phyloP scores from a whole-genome alignment of 2,329 filamentous ascomycete genomes.

The Botryotinia convoluta region DNA sequence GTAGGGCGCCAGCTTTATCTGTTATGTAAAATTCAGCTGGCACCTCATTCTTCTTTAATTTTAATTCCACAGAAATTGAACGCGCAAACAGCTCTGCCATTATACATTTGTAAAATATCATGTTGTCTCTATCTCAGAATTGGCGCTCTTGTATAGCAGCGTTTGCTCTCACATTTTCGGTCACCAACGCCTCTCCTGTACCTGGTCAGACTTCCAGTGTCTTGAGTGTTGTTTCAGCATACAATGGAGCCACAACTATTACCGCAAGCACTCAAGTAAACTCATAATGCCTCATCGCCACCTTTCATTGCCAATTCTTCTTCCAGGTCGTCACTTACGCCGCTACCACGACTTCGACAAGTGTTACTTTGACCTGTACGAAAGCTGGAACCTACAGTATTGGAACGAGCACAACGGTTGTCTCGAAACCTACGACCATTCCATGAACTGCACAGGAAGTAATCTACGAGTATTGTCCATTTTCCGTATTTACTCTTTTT shows the following conservation, averaged over 20 bases:
- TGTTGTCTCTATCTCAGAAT: neutral
- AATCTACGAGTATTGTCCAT: neutral
- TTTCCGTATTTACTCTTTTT: neutral
- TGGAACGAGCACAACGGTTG: neutral
- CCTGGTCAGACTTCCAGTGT: neutral
- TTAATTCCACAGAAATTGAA: neutral
- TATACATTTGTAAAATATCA: neutral
- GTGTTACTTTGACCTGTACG: neutral
- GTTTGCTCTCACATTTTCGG: neutral
- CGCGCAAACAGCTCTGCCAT: neutral
- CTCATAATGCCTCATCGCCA: too few species aligned
- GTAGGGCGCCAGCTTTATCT: neutral
- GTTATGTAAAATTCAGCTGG: neutral
- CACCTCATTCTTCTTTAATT: neutral
- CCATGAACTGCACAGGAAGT: neutral
- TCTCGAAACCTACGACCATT: neutral
- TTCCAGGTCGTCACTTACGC: neutral
- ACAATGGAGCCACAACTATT: neutral
- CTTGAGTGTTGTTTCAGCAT: neutral
- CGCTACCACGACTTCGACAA: neutral
- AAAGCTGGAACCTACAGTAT: neutral
- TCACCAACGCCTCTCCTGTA: neutral
- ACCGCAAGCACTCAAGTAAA: neutral
- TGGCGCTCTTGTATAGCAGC: neutral
- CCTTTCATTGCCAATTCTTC: neutral